phyloP scores from a whole-genome alignment of 345 rosid genomes.

The Eutrema yunnanense region DNA sequence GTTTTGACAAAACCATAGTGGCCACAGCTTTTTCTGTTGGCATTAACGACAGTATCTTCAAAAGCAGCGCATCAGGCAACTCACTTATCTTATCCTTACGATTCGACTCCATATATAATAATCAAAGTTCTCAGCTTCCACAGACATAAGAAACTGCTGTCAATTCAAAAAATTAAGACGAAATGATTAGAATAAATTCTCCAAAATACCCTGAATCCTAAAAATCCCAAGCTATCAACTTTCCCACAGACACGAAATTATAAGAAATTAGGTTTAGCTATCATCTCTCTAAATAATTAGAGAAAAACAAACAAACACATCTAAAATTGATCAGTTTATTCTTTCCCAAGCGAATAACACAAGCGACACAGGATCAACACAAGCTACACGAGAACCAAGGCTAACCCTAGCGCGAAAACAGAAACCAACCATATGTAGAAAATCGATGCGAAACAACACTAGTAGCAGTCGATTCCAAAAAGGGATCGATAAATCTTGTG shows the following conservation, averaged over 20 bases:
- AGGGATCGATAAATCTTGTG: not conserved
- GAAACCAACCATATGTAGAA: not conserved
- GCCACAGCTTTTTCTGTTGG: not conserved
- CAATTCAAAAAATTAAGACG: not conserved
- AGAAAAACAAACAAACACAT: not conserved
- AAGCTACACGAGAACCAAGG: too few relatives aligned
- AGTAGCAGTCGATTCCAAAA: not conserved
- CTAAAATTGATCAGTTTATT: too few relatives aligned
- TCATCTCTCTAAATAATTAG: not conserved
- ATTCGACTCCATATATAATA: not conserved
- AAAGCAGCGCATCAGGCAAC: not conserved
- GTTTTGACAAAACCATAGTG: conserved; percentile 5
- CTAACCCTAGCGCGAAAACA: not conserved
- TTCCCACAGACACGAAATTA: not conserved
- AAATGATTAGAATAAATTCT: not conserved
- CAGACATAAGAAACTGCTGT: not conserved
- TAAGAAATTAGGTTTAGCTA: not conserved
- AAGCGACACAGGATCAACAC: too few relatives aligned
- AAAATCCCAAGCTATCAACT: too few relatives aligned
- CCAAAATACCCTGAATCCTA: not conserved
- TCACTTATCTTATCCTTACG: not conserved
- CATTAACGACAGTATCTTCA: not conserved
- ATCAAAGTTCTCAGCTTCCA: not conserved
- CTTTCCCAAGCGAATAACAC: too few relatives aligned
- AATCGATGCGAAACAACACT: not conserved